Evolutionary conservation across 306 rosid genomes (phyloP).

Genomic region (Crataegus laevigata): DNA sequence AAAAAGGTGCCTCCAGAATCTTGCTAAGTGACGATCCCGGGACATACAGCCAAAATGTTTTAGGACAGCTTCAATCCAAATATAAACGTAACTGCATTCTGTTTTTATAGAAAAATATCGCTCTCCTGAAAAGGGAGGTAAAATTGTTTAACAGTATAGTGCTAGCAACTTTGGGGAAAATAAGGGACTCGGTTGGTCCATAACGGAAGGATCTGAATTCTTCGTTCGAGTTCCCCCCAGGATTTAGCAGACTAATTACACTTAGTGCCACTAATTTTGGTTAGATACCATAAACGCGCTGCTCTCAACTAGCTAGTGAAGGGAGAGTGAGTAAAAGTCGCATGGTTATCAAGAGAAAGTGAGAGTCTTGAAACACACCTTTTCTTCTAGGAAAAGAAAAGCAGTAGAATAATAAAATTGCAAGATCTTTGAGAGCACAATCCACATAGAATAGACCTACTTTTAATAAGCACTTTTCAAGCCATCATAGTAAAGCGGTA

Average conservation of each 20-base stretch:
- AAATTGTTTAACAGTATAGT: background rate
- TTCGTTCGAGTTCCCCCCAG: background rate
- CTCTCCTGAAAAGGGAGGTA: background rate
- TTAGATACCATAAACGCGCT: constrained; percentile 4
- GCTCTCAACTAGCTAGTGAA: background rate
- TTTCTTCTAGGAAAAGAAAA: constrained; percentile 5
- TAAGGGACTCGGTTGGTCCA: background rate
- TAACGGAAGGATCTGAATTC: background rate
- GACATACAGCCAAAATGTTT: background rate
- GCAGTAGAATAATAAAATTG: constrained; percentile 3
- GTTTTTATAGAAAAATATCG: background rate
- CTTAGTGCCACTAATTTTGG: background rate
- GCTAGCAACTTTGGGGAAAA: background rate
- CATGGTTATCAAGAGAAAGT: constrained; percentile 1
- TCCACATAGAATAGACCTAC: background rate
- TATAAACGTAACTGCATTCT: background rate
- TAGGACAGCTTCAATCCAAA: background rate
- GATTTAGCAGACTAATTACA: background rate
- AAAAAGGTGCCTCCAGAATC: background rate
- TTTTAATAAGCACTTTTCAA: constrained; percentile 4
- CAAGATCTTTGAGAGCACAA: constrained; percentile 1
- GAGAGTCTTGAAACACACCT: background rate
- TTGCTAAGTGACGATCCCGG: background rate
- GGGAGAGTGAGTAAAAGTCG: background rate
- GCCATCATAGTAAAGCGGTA: background rate